phyloP scores from a whole-genome alignment of 176 grass and related monocot species.

The Metroxylon sagu region DNA sequence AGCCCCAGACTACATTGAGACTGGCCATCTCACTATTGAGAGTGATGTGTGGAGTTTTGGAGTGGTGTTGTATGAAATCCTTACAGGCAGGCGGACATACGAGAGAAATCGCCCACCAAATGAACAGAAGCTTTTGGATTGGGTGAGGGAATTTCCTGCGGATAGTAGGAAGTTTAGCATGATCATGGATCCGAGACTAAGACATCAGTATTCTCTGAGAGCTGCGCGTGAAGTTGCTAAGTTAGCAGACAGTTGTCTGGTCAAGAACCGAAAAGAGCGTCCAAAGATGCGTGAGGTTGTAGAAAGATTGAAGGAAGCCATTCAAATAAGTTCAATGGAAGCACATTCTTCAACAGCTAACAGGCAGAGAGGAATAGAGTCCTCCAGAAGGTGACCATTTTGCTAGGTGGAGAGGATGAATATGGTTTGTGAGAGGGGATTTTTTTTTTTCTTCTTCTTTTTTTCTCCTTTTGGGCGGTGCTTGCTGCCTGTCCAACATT shows the following conservation, averaged over 20 bases:
- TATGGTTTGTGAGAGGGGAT: too few relatives aligned
- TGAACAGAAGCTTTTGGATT: slow-evolving; percentile 84
- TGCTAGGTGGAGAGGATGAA: too few relatives aligned
- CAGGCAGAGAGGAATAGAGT: neutral
- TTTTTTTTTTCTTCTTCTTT: too few relatives aligned
- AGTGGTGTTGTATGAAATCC: slow-evolving; percentile 85
- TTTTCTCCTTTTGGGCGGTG: too few relatives aligned
- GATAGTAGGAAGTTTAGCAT: slow-evolving; percentile 69
- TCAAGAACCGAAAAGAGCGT: slow-evolving; percentile 67
- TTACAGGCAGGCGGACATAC: slow-evolving; percentile 69
- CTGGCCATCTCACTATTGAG: slow-evolving; percentile 69
- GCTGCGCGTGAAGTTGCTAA: slow-evolving; percentile 72
- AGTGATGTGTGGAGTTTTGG: slow-evolving; percentile 96
- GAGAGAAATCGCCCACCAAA: slow-evolving; percentile 51
- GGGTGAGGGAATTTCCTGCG: slow-evolving; percentile 65
- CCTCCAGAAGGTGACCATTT: neutral
- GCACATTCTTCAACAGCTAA: neutral
- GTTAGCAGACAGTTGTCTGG: slow-evolving; percentile 61
- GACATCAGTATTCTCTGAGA: slow-evolving; percentile 50
- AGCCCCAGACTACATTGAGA: slow-evolving; percentile 85
- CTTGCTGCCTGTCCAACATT: too few relatives aligned
- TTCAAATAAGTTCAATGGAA: slow-evolving; percentile 28
- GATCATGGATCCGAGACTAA: slow-evolving; percentile 84
- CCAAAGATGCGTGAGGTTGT: slow-evolving; percentile 71
- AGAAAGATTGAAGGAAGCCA: slow-evolving; percentile 38